phyloP scores from a whole-genome alignment of 2,329 filamentous ascomycete species.

The Didymella keratinophila region DNA sequence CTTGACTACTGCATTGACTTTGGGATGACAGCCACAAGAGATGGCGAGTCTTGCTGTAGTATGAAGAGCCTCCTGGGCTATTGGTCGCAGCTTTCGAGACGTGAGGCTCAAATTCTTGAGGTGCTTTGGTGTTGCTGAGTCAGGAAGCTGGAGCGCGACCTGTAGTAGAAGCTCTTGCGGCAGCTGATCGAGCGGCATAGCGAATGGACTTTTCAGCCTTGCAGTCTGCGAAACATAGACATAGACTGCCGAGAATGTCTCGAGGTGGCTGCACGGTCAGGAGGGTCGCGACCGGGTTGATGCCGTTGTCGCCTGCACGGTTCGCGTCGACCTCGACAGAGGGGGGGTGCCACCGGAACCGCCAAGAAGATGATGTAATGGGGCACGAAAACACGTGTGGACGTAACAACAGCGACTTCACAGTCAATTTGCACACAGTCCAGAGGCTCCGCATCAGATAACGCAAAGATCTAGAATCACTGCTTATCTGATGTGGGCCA shows the following conservation, averaged over 20 bases:
- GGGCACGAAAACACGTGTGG: not conserved
- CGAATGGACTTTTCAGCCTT: not conserved
- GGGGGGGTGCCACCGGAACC: not conserved
- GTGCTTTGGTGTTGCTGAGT: constrained; percentile 20
- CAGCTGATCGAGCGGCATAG: constrained; percentile 18
- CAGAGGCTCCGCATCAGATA: not conserved
- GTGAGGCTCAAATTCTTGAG: constrained; percentile 29
- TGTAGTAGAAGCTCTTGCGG: constrained; percentile 36
- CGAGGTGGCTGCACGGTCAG: not conserved
- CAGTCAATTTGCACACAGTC: not conserved
- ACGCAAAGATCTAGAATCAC: not conserved
- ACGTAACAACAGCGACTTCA: not conserved
- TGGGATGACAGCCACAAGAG: constrained; percentile 28
- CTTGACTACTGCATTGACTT: constrained; percentile 27
- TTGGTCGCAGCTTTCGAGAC: constrained; percentile 28
- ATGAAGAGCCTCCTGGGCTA: constrained; percentile 31
- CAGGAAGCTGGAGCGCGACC: constrained; percentile 24
- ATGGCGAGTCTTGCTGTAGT: constrained; percentile 24
- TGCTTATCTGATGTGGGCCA: constrained; percentile 4
- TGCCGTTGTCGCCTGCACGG: not conserved
- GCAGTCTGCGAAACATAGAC: no score
- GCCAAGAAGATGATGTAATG: constrained; percentile 6
- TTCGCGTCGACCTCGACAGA: not conserved
- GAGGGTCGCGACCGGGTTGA: not conserved
- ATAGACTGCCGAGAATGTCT: not conserved